These are phyloP conservation scores for Vicia faba DNA, from an alignment of 306 rosid genomes.

Conservation along the genomic window DNA sequence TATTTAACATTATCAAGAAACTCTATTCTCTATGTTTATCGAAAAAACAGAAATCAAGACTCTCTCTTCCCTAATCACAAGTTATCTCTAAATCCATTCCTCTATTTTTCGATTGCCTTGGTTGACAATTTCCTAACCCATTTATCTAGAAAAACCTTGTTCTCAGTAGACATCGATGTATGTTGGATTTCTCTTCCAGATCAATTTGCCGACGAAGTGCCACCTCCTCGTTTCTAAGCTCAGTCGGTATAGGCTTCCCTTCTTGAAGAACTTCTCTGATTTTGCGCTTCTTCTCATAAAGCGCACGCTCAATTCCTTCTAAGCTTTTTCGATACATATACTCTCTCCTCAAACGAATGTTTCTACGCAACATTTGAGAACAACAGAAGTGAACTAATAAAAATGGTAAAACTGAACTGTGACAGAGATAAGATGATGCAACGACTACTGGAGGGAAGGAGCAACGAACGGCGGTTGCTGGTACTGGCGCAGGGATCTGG, in stretches of 20 bases:
- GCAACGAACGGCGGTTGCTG: too few relatives aligned
- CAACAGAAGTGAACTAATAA: not conserved
- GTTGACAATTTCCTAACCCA: too few relatives aligned
- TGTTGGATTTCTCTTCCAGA: too few relatives aligned
- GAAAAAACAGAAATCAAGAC: too few relatives aligned
- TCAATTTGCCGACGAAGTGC: constrained; percentile 83
- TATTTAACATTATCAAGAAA: too few relatives aligned
- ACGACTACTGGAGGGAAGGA: not conserved
- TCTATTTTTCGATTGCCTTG: too few relatives aligned
- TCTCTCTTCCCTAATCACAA: too few relatives aligned
- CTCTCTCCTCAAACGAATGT: constrained; percentile 68
- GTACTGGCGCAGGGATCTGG: too few relatives aligned
- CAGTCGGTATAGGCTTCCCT: constrained; percentile 91
- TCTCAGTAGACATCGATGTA: too few relatives aligned
- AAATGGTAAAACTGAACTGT: not conserved
- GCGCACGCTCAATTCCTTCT: constrained; percentile 73
- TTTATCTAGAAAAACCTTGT: too few relatives aligned
- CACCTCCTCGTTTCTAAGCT: constrained; percentile 87
- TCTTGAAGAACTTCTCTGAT: constrained; percentile 80
- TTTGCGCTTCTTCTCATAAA: constrained; percentile 86
- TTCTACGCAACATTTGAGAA: constrained; percentile 66
- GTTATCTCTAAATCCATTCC: too few relatives aligned
- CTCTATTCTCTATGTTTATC: too few relatives aligned
- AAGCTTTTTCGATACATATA: constrained; percentile 80
- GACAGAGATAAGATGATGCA: not conserved